These are phyloP conservation scores for Candida methanosorbosa DNA, from an alignment of 805 yeast genomes.

Conservation along the genomic window DNA sequence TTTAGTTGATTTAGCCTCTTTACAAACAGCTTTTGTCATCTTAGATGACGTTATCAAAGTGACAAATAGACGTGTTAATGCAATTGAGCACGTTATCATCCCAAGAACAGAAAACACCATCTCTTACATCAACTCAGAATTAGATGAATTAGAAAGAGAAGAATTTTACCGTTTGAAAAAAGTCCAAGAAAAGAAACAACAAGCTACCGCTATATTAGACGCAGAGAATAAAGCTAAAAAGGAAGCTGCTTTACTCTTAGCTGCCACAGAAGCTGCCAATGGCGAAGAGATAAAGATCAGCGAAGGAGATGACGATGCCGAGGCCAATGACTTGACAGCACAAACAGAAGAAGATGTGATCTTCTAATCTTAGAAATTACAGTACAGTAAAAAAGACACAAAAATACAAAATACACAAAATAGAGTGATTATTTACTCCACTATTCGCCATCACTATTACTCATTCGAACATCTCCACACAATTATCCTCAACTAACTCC, in stretches of 20 bases:
- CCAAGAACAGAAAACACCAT: conserved; percentile 98
- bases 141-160: conserved; percentile 97
- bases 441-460: too few relatives aligned
- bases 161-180: conserved; percentile 95
- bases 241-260: conserved; percentile 10
- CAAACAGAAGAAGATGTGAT: conserved; percentile 30
- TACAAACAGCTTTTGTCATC: conserved; percentile 94
- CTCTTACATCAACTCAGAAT: conserved; percentile 82
- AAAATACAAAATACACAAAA: too few relatives aligned
- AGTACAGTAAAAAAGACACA: too few relatives aligned
- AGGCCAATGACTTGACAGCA: conserved; percentile 18
- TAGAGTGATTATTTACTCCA: too few relatives aligned
- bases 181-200: conserved; percentile 90
- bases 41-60: conserved; percentile 97
- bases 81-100: conserved; percentile 95
- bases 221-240: conserved; percentile 35
- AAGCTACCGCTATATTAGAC: conserved; percentile 60
- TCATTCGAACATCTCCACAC: too few relatives aligned
- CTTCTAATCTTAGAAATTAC: conserved; percentile 20
- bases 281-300: conserved; percentile 8
- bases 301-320: conserved; percentile 13
- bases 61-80: conserved; percentile 96
- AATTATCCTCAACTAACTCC: too few relatives aligned
- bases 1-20: conserved; percentile 86
- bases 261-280: conserved; percentile 6